phyloP scores from a whole-genome alignment of 1,284 basidiomycete genomes.

The Ustilago curta region DNA sequence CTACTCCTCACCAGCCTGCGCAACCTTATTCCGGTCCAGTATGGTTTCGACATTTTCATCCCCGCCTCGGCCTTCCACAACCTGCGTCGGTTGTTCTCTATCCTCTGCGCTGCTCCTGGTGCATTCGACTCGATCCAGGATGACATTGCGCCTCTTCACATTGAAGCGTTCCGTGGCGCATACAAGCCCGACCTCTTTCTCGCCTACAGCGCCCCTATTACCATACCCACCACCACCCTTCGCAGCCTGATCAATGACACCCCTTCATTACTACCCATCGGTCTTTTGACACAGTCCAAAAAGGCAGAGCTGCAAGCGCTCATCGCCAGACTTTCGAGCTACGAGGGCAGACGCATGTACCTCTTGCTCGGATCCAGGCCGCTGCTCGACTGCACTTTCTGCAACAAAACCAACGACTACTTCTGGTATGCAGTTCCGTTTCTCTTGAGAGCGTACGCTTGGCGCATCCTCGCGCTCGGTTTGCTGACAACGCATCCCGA shows the following conservation, averaged over 20 bases:
- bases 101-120: conserved; percentile 25
- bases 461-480: conserved; percentile 46
- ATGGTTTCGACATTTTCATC: conserved; percentile 40
- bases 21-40: conserved; percentile 35
- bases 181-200: conserved; percentile 47
- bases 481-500: conserved; percentile 38
- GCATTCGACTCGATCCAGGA: background rate
- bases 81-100: conserved; percentile 14
- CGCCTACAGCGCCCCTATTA: conserved; percentile 35
- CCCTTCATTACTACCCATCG: conserved; percentile 28
- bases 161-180: conserved; percentile 32
- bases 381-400: conserved; percentile 44
- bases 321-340: conserved; percentile 45
- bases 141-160: conserved; percentile 19
- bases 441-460: conserved; percentile 30
- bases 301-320: conserved; percentile 42
- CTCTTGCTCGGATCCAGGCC: conserved; percentile 39
- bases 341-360: conserved; percentile 42
- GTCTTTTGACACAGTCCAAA: conserved; percentile 10
- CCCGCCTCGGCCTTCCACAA: conserved; percentile 18
- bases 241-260: conserved; percentile 29
- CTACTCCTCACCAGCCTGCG: conserved; percentile 30
- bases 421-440: conserved; percentile 42
- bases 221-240: conserved; percentile 40
- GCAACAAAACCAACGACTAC: conserved; percentile 32